phyloP scores from a whole-genome alignment of 805 yeast species.

The Hemisphaericaspora nanyangensis region DNA sequence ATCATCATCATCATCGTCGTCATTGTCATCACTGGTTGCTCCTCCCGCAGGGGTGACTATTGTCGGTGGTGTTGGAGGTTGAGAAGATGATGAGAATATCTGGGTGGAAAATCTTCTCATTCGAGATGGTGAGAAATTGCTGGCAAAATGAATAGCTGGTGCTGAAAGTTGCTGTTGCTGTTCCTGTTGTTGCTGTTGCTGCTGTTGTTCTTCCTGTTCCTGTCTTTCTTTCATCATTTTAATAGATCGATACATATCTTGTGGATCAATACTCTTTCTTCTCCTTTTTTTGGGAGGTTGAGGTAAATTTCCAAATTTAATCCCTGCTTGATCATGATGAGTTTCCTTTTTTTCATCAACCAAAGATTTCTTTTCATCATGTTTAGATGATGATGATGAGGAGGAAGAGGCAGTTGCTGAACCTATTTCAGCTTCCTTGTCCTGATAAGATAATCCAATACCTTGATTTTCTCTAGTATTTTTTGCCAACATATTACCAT shows the following conservation, averaged over 20 bases:
- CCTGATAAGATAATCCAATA: constrained; percentile 22
- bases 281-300: constrained; percentile 30
- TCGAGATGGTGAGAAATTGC: too few relatives aligned
- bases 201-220: constrained; percentile 39
- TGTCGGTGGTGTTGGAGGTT: not conserved
- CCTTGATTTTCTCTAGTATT: constrained; percentile 25
- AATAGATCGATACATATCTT: constrained; percentile 80
- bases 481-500: constrained; percentile 13
- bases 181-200: constrained; percentile 15
- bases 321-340: not conserved
- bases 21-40: constrained; percentile 11
- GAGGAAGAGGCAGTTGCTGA: constrained; percentile 6
- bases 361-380: not conserved
- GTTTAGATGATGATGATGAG: constrained; percentile 4
- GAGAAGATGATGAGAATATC: not conserved
- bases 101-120: not conserved
- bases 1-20: constrained; percentile 51
- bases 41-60: not conserved
- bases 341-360: not conserved
- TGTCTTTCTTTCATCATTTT: constrained; percentile 66
- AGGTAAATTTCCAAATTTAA: constrained; percentile 60
- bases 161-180: constrained; percentile 6
- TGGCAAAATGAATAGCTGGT: too few relatives aligned
- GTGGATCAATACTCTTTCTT: constrained; percentile 56
- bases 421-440: constrained; percentile 3